Base-by-base conservation (phyloP, 345 rosid genomes). In the Citrus hindsii region DNA sequence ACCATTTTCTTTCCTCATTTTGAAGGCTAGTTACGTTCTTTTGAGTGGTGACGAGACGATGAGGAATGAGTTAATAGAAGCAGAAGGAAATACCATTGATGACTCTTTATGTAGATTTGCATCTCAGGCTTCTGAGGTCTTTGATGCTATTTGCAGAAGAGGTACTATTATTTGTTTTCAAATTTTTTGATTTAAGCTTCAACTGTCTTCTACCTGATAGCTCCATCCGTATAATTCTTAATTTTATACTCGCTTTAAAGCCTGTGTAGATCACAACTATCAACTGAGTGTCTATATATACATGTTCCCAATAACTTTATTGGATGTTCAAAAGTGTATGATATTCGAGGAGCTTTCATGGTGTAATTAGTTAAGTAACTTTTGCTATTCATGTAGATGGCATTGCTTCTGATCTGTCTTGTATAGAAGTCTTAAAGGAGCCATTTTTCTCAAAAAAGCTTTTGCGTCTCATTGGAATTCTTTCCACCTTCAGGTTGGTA, bases 401-500 rank as follows among this genome's bases (percentile, higher is more conserved):
- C 65, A 61, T 80, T 76, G 71, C 88, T 73, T 79, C 83, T 79
- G 83, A 88, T 82, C 46, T 92, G 75, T 84, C 93, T 79, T 59
- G 74, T 77, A 30, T 81, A 66, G 92, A 86, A 79, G 88, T 84
- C 71, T 77, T 93, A 78, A 85, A 80, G 86, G 93, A 93, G 82
- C 98, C 98, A 68, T 87, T 89, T 84, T 95, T 93, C 87, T 93
- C 98, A 35, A 79, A 71, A 78, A 95, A 95, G 90, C 88, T 95
- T 75, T 76, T 88, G 69, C 81, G 92, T 77, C 90, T 95, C 58
- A 85, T 92, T 82, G 89, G 80, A 80, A 86, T 95, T 82, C 98
- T 95, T 76, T 90, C 92, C 32, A 79, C 86, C 83, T 92, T 90
- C 97, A 93, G 97, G 98, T 95, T 81, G 67, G 93, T 83, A 74